A percentile compares a stretch with the other conserved stretches of the same genome.
phyloP scores from a whole-genome alignment of 805 yeast genomes.

The Candida adriatica region DNA sequence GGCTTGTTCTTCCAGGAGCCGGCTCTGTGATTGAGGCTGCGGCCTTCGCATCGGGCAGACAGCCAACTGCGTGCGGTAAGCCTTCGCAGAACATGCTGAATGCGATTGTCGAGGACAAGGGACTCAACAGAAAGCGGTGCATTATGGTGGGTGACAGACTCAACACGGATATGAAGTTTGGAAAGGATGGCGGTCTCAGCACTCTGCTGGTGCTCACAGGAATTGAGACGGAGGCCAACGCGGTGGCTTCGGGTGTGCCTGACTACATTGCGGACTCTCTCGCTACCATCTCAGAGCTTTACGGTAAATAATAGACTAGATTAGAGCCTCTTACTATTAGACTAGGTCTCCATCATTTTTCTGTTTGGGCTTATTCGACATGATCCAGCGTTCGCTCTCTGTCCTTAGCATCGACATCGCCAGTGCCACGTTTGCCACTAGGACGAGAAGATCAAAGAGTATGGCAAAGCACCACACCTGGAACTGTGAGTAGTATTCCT shows the following conservation, averaged over 20 bases:
- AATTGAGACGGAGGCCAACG: conserved; percentile 69
- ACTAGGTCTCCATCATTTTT: too few species aligned
- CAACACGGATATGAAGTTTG: conserved; percentile 93
- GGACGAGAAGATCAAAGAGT: too few species aligned
- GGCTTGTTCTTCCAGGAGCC: conserved; percentile 86
- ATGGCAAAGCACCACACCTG: too few species aligned
- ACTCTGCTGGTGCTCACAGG: conserved; percentile 89
- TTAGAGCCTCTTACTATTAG: too few species aligned
- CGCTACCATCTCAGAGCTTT: conserved; percentile 56
- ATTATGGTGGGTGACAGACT: conserved; percentile 95
- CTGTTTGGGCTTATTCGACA: too few species aligned
- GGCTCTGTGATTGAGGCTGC: conserved; percentile 83
- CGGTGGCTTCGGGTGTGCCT: conserved; percentile 45
- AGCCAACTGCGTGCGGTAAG: conserved; percentile 89
- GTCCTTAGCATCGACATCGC: too few species aligned
- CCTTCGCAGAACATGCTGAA: conserved; percentile 89
- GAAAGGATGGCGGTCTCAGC: conserved; percentile 76
- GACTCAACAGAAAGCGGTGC: conserved; percentile 51
- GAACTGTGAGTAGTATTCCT: too few species aligned
- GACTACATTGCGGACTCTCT: conserved; percentile 61
- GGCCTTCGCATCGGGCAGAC: conserved; percentile 67
- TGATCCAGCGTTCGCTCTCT: too few species aligned
- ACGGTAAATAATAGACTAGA: conserved; percentile 12
- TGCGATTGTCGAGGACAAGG: conserved; percentile 60
- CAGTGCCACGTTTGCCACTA: too few species aligned